Evolutionary conservation across 2,329 filamentous ascomycete species (phyloP).

Genomic region (Arthrobotrys pseudoclavata): DNA sequence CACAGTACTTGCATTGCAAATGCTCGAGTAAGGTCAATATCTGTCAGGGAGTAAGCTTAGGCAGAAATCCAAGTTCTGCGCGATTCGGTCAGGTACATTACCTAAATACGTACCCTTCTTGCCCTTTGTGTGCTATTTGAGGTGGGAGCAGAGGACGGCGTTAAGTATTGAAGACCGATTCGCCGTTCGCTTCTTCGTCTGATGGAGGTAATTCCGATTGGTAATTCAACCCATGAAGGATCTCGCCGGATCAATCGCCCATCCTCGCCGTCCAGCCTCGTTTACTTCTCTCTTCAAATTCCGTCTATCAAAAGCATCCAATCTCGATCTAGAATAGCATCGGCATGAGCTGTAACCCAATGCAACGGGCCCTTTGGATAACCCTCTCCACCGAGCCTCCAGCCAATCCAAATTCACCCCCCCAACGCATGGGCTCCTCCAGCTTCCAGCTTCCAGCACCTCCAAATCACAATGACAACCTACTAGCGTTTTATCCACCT

Average conservation of each 20-base stretch:
- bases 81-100: neutral
- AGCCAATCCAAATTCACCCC: slow-evolving; percentile 44
- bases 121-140: neutral
- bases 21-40: neutral
- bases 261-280: slow-evolving; percentile 25
- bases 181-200: slow-evolving; percentile 22
- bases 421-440: slow-evolving; percentile 60
- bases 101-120: neutral
- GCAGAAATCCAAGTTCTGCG: slow-evolving; percentile 10
- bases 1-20: neutral
- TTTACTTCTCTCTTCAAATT: neutral
- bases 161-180: slow-evolving; percentile 25
- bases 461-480: slow-evolving; percentile 22
- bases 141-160: slow-evolving; percentile 2
- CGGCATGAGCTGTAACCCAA: neutral
- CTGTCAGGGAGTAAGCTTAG: slow-evolving; percentile 15
- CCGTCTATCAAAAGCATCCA: neutral
- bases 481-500: slow-evolving; percentile 9
- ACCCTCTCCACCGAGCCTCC: neutral
- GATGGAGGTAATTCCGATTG: slow-evolving; percentile 38
- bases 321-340: slow-evolving; percentile 17
- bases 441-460: slow-evolving; percentile 8
- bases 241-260: neutral
- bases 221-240: slow-evolving; percentile 14
- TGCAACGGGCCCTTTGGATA: slow-evolving; percentile 1